Evolutionary conservation across 2,329 filamentous ascomycete genomes (phyloP), one percentile per base, ranked within the genome.

Genomic region (Thelonectria blattea): DNA sequence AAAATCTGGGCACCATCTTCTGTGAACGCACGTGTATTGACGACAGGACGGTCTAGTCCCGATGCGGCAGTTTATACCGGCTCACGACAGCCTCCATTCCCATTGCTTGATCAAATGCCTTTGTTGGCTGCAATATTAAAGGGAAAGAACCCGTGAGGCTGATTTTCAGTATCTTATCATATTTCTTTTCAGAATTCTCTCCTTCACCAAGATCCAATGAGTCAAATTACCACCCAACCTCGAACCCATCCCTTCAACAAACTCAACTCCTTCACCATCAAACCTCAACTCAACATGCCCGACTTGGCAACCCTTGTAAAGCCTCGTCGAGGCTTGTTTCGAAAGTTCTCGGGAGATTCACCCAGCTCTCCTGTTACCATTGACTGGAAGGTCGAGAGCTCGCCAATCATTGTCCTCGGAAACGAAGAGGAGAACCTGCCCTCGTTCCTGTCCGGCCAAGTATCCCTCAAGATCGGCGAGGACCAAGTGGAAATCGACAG

Each of bases 331-430:
- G 24, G 22, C 39, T 9, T 20, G 3, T 43, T 64, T 2, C 49
- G 43, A 18, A 52, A 43, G 8, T 30, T 4, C 7, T 3, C 15
- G 1, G 18, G 32, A 3, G 17, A 43, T 14, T 17, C 10, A 7
- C 37, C 12, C 34, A 39, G 0, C 2, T n/a, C 53, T 1, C 11
- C 50, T 9, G 58, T 50, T 6, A 58, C 50, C 0, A 49, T 69
- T 1, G 30, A 58, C 8, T 69, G 55, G 10, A 60, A 45, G 0
- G 56, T 65, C 2, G 53, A 65, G 2, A 64, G 50, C 1, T 49
- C 49, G 0, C 54, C 67, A 1, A 58, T 58, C 0, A 50, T 68
- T 1, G n/a, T 68, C 1, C 47, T 58, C 0, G 46, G 59, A 9
- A 52, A 59, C 3, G 32, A 48, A 11, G 15, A 48, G 3, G 53